These are phyloP conservation scores for Salvia hispanica DNA, from an alignment of 257 asterid species.

Conservation along the genomic window DNA sequence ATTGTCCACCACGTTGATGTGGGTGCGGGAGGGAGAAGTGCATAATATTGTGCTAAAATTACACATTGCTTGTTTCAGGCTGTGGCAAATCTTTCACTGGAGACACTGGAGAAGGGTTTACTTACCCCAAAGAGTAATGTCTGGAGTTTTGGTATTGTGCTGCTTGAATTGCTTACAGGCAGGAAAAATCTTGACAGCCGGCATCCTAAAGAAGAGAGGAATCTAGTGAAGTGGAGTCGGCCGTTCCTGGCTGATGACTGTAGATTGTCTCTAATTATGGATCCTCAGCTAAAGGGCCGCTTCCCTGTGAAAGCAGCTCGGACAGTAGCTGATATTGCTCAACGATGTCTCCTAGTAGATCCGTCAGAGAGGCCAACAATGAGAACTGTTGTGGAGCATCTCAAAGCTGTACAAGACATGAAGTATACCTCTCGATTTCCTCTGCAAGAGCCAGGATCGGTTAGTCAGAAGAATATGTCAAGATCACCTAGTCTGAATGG, in stretches of 20 bases:
- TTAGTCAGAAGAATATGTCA: slow-evolving; percentile 63
- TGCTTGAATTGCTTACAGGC: slow-evolving; percentile 90
- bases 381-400: slow-evolving; percentile 81
- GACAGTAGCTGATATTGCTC: slow-evolving; percentile 83
- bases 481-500: slow-evolving; percentile 87
- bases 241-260: slow-evolving; percentile 85
- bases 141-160: slow-evolving; percentile 90
- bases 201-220: slow-evolving; percentile 82
- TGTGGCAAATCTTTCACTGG: slow-evolving; percentile 74
- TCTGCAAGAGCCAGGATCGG: slow-evolving; percentile 74
- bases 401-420: slow-evolving; percentile 73
- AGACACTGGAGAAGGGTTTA: slow-evolving; percentile 80
- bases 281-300: slow-evolving; percentile 83
- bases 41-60: neutral
- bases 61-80: slow-evolving; percentile 51
- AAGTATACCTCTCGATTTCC: slow-evolving; percentile 83
- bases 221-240: slow-evolving; percentile 82
- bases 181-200: slow-evolving; percentile 72
- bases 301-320: slow-evolving; percentile 85
- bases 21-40: neutral
- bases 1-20: slow-evolving; percentile 14
- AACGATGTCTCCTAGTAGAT: slow-evolving; percentile 77
- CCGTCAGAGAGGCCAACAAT: slow-evolving; percentile 92
- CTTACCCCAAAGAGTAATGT: slow-evolving; percentile 92
- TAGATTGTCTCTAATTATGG: slow-evolving; percentile 82